Conservation (phyloP, 164 flowering plant genomes). For the Warburgia ugandensis region DNA sequence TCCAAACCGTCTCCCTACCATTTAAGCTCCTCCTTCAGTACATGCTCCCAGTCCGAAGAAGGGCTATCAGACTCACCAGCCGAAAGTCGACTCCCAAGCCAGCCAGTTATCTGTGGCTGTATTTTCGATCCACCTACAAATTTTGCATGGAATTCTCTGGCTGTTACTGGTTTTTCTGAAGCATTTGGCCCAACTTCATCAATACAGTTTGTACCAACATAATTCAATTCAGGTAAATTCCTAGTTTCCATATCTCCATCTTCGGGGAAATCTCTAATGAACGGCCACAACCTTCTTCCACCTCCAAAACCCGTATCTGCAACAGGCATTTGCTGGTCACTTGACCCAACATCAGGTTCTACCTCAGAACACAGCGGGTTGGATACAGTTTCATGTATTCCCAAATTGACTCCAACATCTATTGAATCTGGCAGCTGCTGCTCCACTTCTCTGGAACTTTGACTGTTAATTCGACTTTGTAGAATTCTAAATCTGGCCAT, state of each 20-base stretch:
- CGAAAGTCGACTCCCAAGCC: slow-evolving; percentile 11
- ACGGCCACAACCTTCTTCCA: slow-evolving; percentile 12
- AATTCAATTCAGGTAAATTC: neutral
- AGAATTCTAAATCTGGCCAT: slow-evolving; percentile 40
- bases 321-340: slow-evolving; percentile 3
- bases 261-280: slow-evolving; percentile 5
- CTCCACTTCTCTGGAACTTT: slow-evolving; percentile 12
- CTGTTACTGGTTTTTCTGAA: neutral
- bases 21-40: slow-evolving; percentile 39
- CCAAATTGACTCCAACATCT: slow-evolving; percentile 4
- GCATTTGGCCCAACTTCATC: slow-evolving; percentile 3
- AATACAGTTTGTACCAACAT: neutral
- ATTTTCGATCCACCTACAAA: slow-evolving; percentile 9
- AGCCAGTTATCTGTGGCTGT: slow-evolving; percentile 2
- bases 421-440: slow-evolving; percentile 5
- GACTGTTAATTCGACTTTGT: slow-evolving; percentile 27
- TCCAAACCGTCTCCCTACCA: slow-evolving; percentile 12
- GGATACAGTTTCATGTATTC: neutral
- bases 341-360: slow-evolving; percentile 4
- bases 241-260: slow-evolving; percentile 4
- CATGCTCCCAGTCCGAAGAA: slow-evolving; percentile 78
- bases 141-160: slow-evolving; percentile 11
- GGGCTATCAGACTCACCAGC: slow-evolving; percentile 29
- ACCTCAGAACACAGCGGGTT: slow-evolving; percentile 8
- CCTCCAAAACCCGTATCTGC: slow-evolving; percentile 14